Base-by-base conservation (phyloP, 2,329 filamentous ascomycete genomes). In the Claviceps arundinis region DNA sequence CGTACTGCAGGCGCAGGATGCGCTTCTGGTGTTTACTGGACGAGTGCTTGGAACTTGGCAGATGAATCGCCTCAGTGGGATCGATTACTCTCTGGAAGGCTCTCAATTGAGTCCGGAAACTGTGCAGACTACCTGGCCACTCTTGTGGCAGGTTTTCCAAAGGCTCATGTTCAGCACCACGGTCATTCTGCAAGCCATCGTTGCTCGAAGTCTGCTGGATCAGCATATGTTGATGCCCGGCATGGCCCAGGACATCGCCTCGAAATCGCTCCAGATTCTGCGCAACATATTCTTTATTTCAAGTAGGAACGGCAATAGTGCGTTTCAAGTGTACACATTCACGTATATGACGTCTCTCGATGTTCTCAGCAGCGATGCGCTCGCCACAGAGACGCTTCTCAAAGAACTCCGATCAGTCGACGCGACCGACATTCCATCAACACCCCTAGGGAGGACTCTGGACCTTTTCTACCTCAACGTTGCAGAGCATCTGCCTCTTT, bases 401-500 rank as follows among this genome's bases (percentile, higher is more conserved):
- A 72, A 74, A 55, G 76, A 78, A 19, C 84, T 85, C 48, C 74
- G 76, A 3, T 69, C 71, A 1, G 57, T 63, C 26, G 59, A 68
- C 55, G 53, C 80, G 17, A 5, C 53, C n/a, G 6, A 57, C 5
- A 42, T 58, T 8, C 61, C 59, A 3, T 55, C 57, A 7, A 62
- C 58, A 26, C 63, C 62, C 50, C 71, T 89, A 2, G 80, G 88
- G 58, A 77, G 85, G 53, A 84, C 78, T 17, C 71, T 91, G n/a
- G 86, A 93, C 62, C 77, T 95, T 16, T 95, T 88, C 70, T 95
- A 94, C 68, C 77, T 96, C 56, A 93, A 94, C 62, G 80, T 84
- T 0, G 84, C 87, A 2, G 90, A 95, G 64, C 87, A 95, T 64
- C 82, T 95, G 55, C 83, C 88, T 0, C 72, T 89, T 8, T 71